phyloP scores from a whole-genome alignment of 2,329 filamentous ascomycete species.

The Nigrospora oryzae region DNA sequence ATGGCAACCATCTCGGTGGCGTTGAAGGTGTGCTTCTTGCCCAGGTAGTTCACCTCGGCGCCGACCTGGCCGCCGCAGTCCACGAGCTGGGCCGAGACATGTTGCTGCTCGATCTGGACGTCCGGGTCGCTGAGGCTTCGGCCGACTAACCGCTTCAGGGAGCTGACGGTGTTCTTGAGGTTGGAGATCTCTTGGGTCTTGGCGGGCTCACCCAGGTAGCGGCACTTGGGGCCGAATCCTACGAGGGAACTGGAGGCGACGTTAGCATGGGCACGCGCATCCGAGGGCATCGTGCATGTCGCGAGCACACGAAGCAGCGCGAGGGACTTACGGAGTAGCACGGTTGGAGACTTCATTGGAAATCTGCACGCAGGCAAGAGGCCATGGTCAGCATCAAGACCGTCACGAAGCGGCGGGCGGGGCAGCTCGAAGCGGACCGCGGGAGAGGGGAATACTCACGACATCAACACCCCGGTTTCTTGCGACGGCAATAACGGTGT shows the following conservation, averaged over 20 bases:
- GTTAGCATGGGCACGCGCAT: constrained; percentile 10
- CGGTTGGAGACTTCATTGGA: constrained; percentile 99
- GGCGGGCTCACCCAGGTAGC: constrained; percentile 89
- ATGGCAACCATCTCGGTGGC: constrained; percentile 89
- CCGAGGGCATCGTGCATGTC: constrained; percentile 7
- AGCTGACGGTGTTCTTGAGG: constrained; percentile 96
- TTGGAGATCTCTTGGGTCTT: constrained; percentile 99
- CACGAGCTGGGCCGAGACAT: constrained; percentile 74
- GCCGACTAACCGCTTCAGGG: constrained; percentile 85
- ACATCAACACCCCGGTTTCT: constrained; percentile 98
- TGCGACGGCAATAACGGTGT: constrained; percentile 95
- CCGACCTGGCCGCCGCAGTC: constrained; percentile 93
- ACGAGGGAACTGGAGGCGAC: constrained; percentile 66
- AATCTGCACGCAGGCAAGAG: constrained; percentile 49
- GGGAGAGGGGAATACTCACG: constrained; percentile 50
- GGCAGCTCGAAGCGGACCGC: constrained; percentile 1
- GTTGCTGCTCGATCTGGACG: constrained; percentile 86
- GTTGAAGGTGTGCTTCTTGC: constrained; percentile 93
- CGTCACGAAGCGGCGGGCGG: not conserved
- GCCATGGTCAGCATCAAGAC: constrained; percentile 2
- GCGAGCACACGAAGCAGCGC: constrained; percentile 2
- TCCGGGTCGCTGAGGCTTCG: constrained; percentile 84
- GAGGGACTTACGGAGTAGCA: constrained; percentile 77
- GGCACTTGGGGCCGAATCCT: constrained; percentile 86
- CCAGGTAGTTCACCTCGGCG: constrained; percentile 85